Evolutionary conservation across 2,329 filamentous ascomycete species (phyloP).

Genomic region (Arthrocladium fulminans): DNA sequence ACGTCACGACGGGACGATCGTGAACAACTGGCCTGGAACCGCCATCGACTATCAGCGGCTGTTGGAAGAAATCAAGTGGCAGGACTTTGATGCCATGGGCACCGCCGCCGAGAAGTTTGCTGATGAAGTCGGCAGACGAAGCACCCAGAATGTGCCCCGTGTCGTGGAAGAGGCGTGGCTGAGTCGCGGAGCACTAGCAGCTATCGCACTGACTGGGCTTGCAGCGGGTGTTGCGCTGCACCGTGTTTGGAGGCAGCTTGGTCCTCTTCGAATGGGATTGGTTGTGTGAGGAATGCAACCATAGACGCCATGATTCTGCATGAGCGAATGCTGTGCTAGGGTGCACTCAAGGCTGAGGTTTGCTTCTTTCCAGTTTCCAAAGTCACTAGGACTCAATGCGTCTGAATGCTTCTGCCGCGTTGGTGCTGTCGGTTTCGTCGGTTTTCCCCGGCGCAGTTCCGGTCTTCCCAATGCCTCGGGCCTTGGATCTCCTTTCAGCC

Average conservation of each 20-base stretch:
- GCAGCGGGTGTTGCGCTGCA: conserved; percentile 5
- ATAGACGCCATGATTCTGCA: not conserved
- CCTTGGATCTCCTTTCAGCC: too few relatives aligned
- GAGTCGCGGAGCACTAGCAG: conserved; percentile 11
- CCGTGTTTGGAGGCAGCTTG: conserved; percentile 2
- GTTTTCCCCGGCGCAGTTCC: too few relatives aligned
- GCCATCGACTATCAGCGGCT: conserved; percentile 48
- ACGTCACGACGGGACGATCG: conserved; percentile 44
- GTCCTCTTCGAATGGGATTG: conserved; percentile 1
- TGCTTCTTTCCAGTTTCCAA: too few relatives aligned
- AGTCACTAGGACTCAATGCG: too few relatives aligned
- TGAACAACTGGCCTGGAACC: conserved; percentile 48
- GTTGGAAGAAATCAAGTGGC: conserved; percentile 26
- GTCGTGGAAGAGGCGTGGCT: conserved; percentile 9
- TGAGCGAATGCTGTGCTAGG: too few relatives aligned
- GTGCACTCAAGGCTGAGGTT: too few relatives aligned
- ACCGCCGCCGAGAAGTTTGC: conserved; percentile 21
- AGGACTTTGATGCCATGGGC: conserved; percentile 26
- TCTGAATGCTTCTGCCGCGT: too few relatives aligned
- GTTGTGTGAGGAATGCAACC: not conserved
- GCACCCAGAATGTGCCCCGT: conserved; percentile 9
- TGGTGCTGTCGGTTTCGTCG: too few relatives aligned
- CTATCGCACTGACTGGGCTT: conserved; percentile 2
- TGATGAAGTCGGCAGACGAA: conserved; percentile 19
- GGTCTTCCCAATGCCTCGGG: too few relatives aligned